Evolutionary conservation across 2,329 filamentous ascomycete genomes (phyloP), one percentile per base, ranked within the genome.

Genomic region (Paecilomyces variotii): DNA sequence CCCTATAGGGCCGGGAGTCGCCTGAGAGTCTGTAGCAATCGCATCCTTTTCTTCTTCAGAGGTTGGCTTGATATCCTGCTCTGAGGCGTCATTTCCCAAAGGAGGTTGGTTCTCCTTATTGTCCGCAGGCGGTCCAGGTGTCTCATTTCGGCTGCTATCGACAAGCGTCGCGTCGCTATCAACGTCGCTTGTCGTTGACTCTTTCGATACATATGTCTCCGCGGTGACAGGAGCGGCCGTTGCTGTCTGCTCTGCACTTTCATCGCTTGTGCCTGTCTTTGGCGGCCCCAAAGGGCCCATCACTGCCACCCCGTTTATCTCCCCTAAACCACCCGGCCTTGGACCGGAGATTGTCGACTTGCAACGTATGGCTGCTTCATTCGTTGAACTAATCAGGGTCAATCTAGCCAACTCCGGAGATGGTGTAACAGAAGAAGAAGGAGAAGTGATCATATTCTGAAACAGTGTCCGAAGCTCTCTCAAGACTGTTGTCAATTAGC

Each of bases 331-430:
- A 5, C 66, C 66, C n/a, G 67, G 63, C 27, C 64, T 65, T 25
- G 61, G 66, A 56, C 62, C 67, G 54, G 68, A 65, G 63, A 78
- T 68, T 57, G 79, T 76, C 27, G 80, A 80, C 58, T 76, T 72
- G 60, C 79, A 72, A 58, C 80, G 76, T 59, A 81, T 78, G 26
- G 76, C 76, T 45, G 78, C 80, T 64, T 84, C 82, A 45, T 80
- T 80, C 53, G 79, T 79, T 26, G 81, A 78, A 61, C 79, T 83
- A 59, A 90, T 84, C 25, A 96, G 79, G 0, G 91, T 91, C 45
- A 92, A 83, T 55, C 91, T 87, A 27, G 91, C 91, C 34, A 97
- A 81, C 63, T 90, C 85, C 65, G 88, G 87, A 2, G 87, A 86
- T 1, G 91, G 91, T 51, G 81, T 84, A 30, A 92, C 85, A 14